phyloP scores from a whole-genome alignment of 805 yeast genomes.

The Suhomyces faveliae region DNA sequence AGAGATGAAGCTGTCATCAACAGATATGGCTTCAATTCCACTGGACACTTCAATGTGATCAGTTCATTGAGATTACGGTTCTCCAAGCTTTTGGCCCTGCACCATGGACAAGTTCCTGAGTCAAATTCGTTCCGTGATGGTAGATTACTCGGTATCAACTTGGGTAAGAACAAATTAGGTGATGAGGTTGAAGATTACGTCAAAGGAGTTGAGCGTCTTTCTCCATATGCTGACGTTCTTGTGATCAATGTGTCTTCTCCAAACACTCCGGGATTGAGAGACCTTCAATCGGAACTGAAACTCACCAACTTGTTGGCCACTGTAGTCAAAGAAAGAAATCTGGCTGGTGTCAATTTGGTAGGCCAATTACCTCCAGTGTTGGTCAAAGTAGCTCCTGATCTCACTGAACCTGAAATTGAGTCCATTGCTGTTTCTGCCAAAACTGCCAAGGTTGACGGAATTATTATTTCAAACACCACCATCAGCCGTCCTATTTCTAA shows the following conservation, averaged over 20 bases:
- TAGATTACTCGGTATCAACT: constrained; percentile 73
- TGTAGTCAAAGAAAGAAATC: constrained; percentile 68
- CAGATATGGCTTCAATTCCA: constrained; percentile 92
- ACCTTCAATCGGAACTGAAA: constrained; percentile 74
- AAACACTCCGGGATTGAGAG: constrained; percentile 92
- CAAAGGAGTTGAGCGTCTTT: constrained; percentile 78
- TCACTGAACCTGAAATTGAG: constrained; percentile 73
- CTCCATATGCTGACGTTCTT: constrained; percentile 81
- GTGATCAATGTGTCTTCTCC: constrained; percentile 94
- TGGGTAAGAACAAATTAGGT: constrained; percentile 91
- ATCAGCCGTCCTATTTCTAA: constrained; percentile 66
- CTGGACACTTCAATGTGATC: constrained; percentile 76
- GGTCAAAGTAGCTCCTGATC: constrained; percentile 93
- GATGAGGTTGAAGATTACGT: constrained; percentile 87
- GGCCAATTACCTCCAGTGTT: constrained; percentile 69
- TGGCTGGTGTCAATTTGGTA: constrained; percentile 39
- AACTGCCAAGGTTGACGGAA: constrained; percentile 80
- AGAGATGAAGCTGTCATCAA: constrained; percentile 89
- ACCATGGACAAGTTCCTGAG: constrained; percentile 20
- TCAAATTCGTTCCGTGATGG: constrained; percentile 58
- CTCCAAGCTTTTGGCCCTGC: constrained; percentile 32
- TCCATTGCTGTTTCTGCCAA: constrained; percentile 82
- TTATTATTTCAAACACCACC: constrained; percentile 90
- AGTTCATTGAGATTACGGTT: constrained; percentile 67
- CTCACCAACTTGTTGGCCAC: constrained; percentile 63